Evolutionary conservation across 225 moss, liverwort and hornwort species (phyloP).

Genomic region (Straminergon stramineum): DNA sequence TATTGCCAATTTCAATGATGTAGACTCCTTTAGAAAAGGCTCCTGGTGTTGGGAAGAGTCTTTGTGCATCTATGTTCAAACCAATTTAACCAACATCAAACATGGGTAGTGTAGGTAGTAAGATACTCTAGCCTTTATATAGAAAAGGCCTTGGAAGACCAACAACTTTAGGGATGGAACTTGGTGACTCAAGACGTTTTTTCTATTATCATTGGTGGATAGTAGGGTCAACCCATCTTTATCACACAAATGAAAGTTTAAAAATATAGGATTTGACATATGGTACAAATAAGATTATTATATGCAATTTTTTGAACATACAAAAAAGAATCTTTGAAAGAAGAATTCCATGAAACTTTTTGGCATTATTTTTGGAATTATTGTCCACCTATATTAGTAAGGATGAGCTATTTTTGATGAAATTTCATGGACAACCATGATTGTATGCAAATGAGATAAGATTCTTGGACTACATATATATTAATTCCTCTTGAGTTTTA

Average conservation of each 20-base stretch:
- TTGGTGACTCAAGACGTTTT: background rate
- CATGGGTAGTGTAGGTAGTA: accelerated
- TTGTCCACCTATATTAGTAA: background rate
- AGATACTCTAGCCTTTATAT: background rate
- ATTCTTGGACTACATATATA: accelerated
- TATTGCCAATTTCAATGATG: constrained; percentile 28
- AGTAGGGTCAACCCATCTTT: background rate
- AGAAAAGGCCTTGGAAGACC: background rate
- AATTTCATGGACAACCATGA: background rate
- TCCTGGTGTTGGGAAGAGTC: background rate
- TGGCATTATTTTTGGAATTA: background rate
- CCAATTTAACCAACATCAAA: background rate
- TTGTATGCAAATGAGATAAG: background rate
- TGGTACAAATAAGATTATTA: too few relatives aligned
- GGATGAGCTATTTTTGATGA: background rate
- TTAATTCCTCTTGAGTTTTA: background rate
- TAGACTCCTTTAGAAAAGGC: constrained; percentile 24
- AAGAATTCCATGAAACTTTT: accelerated
- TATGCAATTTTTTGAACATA: background rate
- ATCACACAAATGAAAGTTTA: accelerated
- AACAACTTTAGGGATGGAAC: background rate
- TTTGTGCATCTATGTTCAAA: background rate
- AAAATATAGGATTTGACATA: too few relatives aligned
- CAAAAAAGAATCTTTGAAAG: background rate
- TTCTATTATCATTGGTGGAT: background rate